These are phyloP conservation scores for Austroboletus eburneus DNA, from an alignment of 768 basidiomycete genomes.

Conservation along the genomic window DNA sequence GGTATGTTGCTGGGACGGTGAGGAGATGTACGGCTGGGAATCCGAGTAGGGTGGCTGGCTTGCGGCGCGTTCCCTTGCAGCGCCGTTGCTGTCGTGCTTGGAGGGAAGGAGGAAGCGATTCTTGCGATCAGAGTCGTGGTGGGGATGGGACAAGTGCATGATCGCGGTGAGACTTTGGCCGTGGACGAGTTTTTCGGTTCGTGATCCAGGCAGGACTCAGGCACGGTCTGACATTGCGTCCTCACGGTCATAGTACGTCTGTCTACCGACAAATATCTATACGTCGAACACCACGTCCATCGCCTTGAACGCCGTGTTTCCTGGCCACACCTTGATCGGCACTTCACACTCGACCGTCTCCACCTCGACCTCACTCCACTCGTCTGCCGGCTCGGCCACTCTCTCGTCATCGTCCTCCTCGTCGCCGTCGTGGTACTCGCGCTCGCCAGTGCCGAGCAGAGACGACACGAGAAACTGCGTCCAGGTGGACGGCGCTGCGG, in stretches of 20 bases:
- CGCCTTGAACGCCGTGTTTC: conserved; percentile 83
- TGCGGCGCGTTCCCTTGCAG: conserved; percentile 58
- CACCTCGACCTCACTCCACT: conserved; percentile 62
- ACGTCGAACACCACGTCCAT: conserved; percentile 77
- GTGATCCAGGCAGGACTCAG: conserved; percentile 15
- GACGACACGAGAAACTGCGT: conserved; percentile 39
- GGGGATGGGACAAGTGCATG: too few species aligned
- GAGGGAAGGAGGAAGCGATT: conserved; percentile 52
- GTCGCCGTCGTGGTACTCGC: conserved; percentile 56
- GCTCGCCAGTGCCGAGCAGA: conserved; percentile 39
- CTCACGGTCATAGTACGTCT: too few species aligned
- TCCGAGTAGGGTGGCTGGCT: conserved; percentile 64
- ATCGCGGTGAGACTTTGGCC: too few species aligned
- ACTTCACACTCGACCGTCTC: conserved; percentile 96
- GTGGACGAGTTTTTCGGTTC: background rate
- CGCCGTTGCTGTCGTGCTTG: conserved; percentile 36
- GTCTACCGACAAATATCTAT: too few species aligned
- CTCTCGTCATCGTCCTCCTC: conserved; percentile 30
- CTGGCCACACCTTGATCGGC: conserved; percentile 82
- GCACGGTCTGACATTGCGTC: too few species aligned
- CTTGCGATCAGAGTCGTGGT: conserved; percentile 53
- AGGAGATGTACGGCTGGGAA: conserved; percentile 43
- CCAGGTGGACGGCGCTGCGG: conserved; percentile 25
- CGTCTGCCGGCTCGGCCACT: conserved; percentile 44
- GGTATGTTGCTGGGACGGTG: conserved; percentile 49